Base-by-base conservation (phyloP, 306 rosid genomes). In the Styphnolobium japonicum region DNA sequence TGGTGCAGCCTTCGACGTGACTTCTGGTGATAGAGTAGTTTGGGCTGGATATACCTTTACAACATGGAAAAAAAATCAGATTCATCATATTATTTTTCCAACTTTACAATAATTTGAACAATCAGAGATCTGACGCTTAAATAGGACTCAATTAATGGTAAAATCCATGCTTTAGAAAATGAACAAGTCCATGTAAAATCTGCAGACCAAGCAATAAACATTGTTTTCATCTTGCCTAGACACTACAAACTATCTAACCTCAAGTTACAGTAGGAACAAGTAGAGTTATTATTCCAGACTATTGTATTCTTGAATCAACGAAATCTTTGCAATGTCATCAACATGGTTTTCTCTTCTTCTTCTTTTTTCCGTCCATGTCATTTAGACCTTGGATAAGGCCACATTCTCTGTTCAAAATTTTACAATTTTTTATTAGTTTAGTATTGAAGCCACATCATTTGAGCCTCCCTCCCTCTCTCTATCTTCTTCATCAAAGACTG, bases 1-100 rank as follows among this genome's bases (percentile, higher is more conserved):
- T 37, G 55, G 49, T 79, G 79, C 78, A 76, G 81, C 81, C 82
- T 88, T 89, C 37, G 92, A 88, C 2, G 86, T 86, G 71, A 93
- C 91, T 77, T 90, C 97, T 2, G 92, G 94, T 7, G 89, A 90
- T 75, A 74, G 87, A 71, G 83, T 61, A 80, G 75, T 84, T 40
- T 87, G 91, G 58, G 79, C 51, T 64, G 88, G 70, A 85, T 78
- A 90, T 15, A 73, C 94, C 97, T 93, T 68, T 36, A 43, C 77
- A 87, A 57, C 60, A 86, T 21, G 16, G 3, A 19, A 48, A 45
- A 62, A 78, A 74, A 10, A 18, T 67, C 73, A 61, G 81, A 76
- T 51, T 77, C 80, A 56, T 37, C 63, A 2, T 42, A 48, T 31
- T 25, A 21, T 39, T 48, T 75, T 49, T 33, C 84, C 46, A 71